Percentiles rank a stretch among this genome's conserved stretches.
These are phyloP conservation scores for Chenopodium formosanum DNA, from an alignment of 148 eudicot genomes.

Conservation along the genomic window DNA sequence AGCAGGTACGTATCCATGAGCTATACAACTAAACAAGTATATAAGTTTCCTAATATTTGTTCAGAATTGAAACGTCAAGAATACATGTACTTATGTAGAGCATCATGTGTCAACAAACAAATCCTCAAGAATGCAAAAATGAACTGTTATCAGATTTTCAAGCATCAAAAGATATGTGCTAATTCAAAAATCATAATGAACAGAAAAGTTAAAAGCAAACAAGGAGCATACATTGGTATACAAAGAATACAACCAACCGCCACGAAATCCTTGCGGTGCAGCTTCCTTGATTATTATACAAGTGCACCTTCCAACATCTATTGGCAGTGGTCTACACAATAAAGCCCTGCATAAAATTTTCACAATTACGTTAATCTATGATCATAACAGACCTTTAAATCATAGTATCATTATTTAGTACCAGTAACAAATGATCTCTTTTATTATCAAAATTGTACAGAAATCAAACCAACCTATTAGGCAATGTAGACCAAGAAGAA, in stretches of 20 bases:
- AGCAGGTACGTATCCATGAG: too few species aligned
- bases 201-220: background rate
- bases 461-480: constrained; percentile 55
- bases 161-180: background rate
- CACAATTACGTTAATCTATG: too few species aligned
- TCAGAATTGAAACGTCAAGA: too few species aligned
- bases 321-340: constrained; percentile 74
- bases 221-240: constrained; percentile 68
- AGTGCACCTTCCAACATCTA: constrained; percentile 81
- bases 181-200: background rate
- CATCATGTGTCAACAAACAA: too few species aligned
- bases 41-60: too few species aligned
- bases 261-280: constrained; percentile 45
- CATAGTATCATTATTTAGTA: background rate
- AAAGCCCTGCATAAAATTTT: constrained; percentile 52
- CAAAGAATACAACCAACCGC: constrained; percentile 66
- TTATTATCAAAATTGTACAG: background rate
- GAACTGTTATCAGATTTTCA: background rate
- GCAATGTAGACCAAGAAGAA: constrained; percentile 90
- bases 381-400: background rate
- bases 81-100: too few species aligned
- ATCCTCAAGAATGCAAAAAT: too few species aligned
- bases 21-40: too few species aligned
- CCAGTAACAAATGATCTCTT: too few species aligned
- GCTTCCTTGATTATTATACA: constrained; percentile 78